Evolutionary conservation across 768 basidiomycete genomes (phyloP).

Genomic region (Hygrocybe coccinea): DNA sequence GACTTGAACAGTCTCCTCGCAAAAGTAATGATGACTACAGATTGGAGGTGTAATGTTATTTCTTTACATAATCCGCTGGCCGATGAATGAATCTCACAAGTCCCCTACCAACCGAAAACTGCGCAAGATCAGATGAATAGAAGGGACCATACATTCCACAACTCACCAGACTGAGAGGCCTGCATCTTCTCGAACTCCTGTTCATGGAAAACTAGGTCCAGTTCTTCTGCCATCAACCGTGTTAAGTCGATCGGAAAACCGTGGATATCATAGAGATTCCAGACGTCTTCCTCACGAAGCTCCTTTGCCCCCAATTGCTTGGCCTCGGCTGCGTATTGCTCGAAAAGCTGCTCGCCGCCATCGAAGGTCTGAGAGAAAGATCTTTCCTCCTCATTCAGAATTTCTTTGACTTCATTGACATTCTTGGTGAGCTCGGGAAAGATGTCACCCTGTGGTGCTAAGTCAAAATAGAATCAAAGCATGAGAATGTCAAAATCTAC

Average conservation of each 20-base stretch:
- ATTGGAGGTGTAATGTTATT: too few species aligned
- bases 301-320: slow-evolving; percentile 55
- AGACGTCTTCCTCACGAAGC: slow-evolving; percentile 88
- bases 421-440: slow-evolving; percentile 92
- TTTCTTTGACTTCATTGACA: slow-evolving; percentile 81
- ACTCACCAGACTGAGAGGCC: slow-evolving; percentile 35
- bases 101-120: background rate
- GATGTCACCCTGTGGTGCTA: slow-evolving; percentile 55
- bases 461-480: slow-evolving; percentile 8
- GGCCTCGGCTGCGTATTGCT: slow-evolving; percentile 72
- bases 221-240: slow-evolving; percentile 93
- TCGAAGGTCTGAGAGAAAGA: slow-evolving; percentile 97
- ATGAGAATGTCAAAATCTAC: slow-evolving; percentile 45
- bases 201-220: slow-evolving; percentile 78
- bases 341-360: slow-evolving; percentile 93
- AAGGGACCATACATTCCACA: background rate
- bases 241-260: slow-evolving; percentile 98
- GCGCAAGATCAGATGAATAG: background rate
- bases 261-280: slow-evolving; percentile 96
- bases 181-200: slow-evolving; percentile 87
- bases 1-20: too few species aligned
- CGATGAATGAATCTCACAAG: too few species aligned
- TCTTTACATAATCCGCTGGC: too few species aligned
- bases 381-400: slow-evolving; percentile 94
- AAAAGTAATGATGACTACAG: too few species aligned